A percentile compares a stretch with the other conserved stretches of the same genome.
phyloP scores from a whole-genome alignment of 768 basidiomycete genomes.

The Cystobasidium tubakii region DNA sequence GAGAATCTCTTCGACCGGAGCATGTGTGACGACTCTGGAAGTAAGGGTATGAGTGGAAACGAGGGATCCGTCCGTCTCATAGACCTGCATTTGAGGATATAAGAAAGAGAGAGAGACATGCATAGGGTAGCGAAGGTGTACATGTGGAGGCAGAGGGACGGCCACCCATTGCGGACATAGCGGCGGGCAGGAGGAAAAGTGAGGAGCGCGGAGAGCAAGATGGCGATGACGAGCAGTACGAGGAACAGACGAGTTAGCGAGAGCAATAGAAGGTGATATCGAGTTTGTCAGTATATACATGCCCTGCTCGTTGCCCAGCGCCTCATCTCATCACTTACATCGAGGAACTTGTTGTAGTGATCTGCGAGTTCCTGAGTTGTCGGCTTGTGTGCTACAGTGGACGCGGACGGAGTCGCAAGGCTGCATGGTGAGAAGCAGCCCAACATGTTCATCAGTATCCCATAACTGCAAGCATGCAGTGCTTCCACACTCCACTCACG shows the following conservation, averaged over 20 bases:
- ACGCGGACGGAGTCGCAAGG: constrained; percentile 1
- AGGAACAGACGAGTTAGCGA: background rate
- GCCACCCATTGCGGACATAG: too few species aligned
- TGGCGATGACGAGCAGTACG: background rate
- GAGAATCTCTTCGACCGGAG: constrained; percentile 1
- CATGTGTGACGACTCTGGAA: background rate
- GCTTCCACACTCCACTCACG: background rate
- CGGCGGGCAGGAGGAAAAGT: too few species aligned
- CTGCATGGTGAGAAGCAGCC: background rate
- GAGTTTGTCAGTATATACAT: background rate
- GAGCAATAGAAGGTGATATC: background rate
- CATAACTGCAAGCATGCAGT: too few species aligned
- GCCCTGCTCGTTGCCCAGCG: background rate
- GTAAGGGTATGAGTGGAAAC: background rate
- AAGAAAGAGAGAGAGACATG: too few species aligned
- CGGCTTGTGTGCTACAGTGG: background rate
- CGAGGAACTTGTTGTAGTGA: background rate
- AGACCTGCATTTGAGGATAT: background rate
- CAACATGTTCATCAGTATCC: background rate
- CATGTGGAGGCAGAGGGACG: background rate
- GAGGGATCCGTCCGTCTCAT: background rate
- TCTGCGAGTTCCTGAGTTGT: background rate
- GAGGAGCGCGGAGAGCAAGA: too few species aligned
- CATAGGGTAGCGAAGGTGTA: too few species aligned
- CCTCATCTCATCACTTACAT: background rate